Evolutionary conservation across 2,329 filamentous ascomycete genomes (phyloP), one percentile per base, ranked within the genome.

Genomic region (Aspergillus novofumigatus): DNA sequence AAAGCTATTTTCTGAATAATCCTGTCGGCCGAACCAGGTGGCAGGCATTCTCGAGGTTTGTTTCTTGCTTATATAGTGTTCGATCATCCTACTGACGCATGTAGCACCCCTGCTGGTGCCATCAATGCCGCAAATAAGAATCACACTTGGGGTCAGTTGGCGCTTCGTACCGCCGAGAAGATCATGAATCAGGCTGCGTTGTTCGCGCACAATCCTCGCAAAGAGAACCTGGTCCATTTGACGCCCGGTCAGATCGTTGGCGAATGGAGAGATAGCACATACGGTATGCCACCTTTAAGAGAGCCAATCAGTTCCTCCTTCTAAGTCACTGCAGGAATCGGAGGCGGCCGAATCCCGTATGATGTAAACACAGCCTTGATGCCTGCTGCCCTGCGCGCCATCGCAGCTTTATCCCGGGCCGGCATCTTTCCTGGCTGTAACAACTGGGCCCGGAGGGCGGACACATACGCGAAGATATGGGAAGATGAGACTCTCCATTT

Each of bases 331-430:
- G 32, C 32, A 38, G 32, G 32, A 17, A 38, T 38, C 6, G 32
- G 32, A 1, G 83, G 83, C 35, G 85, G 83, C 1, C 78, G 81
- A 0, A 83, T 86, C n/a, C 85, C 86, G 0, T 88, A 85, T 65
- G 81, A 87, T 59, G 85, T 88, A 25, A 88, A 88, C 63, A 83
- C 83, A 0, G 85, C 83, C 0, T 74, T 88, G 0, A 82, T 82
- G 0, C 86, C 86, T 0, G 85, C 86, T 1, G 84, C 82, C 1
- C 75, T 88, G 0, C 77, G 81, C 10, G 79, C 84, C 1, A 86
- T 88, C 41, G 78, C 81, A 2, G 74, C 76, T 0, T 72, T 88
- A 1, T 74, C 83, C 2, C 68, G 69, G 0, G 71, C 75, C 0
- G 81, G 79, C 1, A 77, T 86, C 60, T 86, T 83, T 59, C 71